Base-by-base conservation (phyloP, 2,329 filamentous ascomycete genomes). In the Neofusicoccum cordaticola region DNA sequence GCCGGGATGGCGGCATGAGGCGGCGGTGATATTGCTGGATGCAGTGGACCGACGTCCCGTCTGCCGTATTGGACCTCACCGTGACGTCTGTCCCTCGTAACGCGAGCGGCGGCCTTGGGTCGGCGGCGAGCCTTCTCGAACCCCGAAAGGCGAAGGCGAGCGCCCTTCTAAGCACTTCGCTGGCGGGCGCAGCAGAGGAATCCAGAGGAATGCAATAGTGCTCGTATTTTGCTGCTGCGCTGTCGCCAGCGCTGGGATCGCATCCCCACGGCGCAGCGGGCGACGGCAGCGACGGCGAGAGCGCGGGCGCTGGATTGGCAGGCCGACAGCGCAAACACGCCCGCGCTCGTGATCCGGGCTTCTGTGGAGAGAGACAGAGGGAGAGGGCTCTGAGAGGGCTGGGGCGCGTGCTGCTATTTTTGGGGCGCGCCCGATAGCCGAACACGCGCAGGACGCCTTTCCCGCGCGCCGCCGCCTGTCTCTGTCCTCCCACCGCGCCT, bases 371-470 rank as follows among this genome's bases (percentile, higher is more conserved):
- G 39, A 17, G 50, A 17, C 3, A 4, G 12, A 15, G 34, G 5
- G 8, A 27, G n/a, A 11, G 34, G 35, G 22, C 19, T n/a, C 19
- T 27, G 27, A 41, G 39, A 34, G 39, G 15, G 22, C 15, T 17
- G 39, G 12, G 7, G 13, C 7, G 15, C 15, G 6, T 17, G 50
- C 50, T 17, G 53, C 53, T 58, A 58, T 47, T 60, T 60, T 60
- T 45, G 42, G 56, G n/a, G 13, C 34, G 13, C 37, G 53, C 41
- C n/a, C 53, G 53, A 58, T 58, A 44, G 53, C 39, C 53, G 53
- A 58, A 58, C 53, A 58, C 53, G 39, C 53, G 53, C 53, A 31
- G 53, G 53, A 44, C 56, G 53, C 53, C 53, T 35, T 58, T 58
- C 37, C 53, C 53, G 39, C 53, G 6, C 17, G 39, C 39, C 19